These are phyloP conservation scores for Xylaria digitata DNA, from an alignment of 2,329 filamentous ascomycete species.

Conservation along the genomic window DNA sequence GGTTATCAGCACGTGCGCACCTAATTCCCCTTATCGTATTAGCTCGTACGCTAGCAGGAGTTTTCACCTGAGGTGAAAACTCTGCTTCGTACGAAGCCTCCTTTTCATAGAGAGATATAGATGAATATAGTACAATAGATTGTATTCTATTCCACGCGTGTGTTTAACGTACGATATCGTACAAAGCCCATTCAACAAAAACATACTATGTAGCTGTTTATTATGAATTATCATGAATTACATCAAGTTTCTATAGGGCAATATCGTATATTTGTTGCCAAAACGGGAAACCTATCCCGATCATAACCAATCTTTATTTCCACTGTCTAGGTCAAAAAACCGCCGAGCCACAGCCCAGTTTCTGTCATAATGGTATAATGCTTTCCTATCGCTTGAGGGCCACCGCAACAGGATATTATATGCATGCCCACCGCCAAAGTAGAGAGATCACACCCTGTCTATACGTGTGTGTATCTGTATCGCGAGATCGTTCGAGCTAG, in stretches of 20 bases:
- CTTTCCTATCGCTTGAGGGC: conserved; percentile 5
- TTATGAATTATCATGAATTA: conserved; percentile 14
- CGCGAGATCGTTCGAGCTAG: conserved; percentile 6
- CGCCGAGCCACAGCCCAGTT: not conserved
- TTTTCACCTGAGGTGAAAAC: too few species aligned
- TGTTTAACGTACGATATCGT: too few species aligned
- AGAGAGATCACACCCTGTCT: not conserved
- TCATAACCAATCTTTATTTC: not conserved
- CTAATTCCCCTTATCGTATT: too few species aligned
- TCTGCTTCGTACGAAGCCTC: too few species aligned
- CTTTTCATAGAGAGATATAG: too few species aligned
- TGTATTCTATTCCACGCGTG: too few species aligned
- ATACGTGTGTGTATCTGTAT: not conserved
- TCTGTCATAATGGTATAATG: conserved; percentile 1
- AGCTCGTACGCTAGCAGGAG: too few species aligned
- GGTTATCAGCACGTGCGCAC: too few species aligned
- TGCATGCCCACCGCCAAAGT: not conserved
- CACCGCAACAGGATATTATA: not conserved
- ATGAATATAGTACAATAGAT: too few species aligned
- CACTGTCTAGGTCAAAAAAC: not conserved
- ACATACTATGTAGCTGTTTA: too few species aligned
- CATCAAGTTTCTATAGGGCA: conserved; percentile 26
- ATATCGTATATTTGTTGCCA: not conserved
- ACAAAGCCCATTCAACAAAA: too few species aligned
- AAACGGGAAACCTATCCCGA: not conserved